Conservation (phyloP, 371 early-diverging fungal genomes). For the Fennellomyces sp. region DNA sequence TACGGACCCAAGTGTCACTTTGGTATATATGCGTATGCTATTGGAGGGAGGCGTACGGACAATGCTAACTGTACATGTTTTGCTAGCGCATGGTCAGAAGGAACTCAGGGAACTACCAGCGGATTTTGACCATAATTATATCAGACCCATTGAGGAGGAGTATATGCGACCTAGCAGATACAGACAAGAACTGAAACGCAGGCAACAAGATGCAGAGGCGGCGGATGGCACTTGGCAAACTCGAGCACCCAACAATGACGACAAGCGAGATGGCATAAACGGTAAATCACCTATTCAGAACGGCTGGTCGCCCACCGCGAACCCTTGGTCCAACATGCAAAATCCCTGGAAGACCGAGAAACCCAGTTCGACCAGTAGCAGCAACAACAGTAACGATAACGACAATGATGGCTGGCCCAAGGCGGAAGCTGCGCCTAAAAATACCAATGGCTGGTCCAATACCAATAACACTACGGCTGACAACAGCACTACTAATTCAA, state of each 20-base stretch:
- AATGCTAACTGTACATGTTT: not conserved
- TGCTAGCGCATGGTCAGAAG: slow-evolving; percentile 21
- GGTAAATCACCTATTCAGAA: no score
- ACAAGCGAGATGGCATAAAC: no score
- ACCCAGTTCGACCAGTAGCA: no score
- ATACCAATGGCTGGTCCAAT: not conserved
- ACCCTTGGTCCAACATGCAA: no score
- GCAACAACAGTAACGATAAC: no score
- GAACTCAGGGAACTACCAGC: slow-evolving; percentile 34
- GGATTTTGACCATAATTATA: no score
- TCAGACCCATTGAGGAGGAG: no score
- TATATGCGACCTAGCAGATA: no score
- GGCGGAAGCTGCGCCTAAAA: not conserved
- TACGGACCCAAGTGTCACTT: slow-evolving; percentile 86
- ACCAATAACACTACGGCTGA: not conserved
- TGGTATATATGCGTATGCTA: slow-evolving; percentile 41
- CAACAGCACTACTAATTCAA: not conserved
- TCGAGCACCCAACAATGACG: slow-evolving; percentile 12
- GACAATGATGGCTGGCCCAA: no score
- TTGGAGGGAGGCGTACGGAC: not conserved
- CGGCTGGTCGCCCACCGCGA: no score
- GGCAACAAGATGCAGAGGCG: slow-evolving; percentile 21
- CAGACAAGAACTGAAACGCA: slow-evolving; percentile 1
- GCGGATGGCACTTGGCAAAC: slow-evolving; percentile 14
- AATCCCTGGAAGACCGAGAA: no score